A percentile compares a stretch with the other conserved stretches of the same genome.
Evolutionary conservation across 2,329 filamentous ascomycete genomes (phyloP).

Genomic region (Dothideomycetes sp.): DNA sequence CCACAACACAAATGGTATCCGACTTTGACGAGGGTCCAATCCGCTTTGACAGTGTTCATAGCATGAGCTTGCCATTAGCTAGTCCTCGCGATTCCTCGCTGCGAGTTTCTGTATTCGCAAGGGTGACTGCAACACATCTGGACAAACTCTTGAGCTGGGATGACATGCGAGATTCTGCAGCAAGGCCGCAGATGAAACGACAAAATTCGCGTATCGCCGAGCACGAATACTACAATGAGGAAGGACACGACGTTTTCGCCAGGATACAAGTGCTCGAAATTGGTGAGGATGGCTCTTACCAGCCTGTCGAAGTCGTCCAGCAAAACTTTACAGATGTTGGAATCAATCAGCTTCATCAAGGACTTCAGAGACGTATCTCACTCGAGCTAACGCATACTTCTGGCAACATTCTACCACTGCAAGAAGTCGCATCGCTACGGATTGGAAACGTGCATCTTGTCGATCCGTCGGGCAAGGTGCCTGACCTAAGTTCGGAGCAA

Average conservation of each 20-base stretch:
- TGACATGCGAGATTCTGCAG: conserved; percentile 76
- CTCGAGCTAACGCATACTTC: conserved; percentile 88
- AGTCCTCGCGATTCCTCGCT: conserved; percentile 66
- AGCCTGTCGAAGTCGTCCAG: conserved; percentile 87
- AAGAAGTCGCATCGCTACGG: conserved; percentile 66
- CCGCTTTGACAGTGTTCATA: conserved; percentile 94
- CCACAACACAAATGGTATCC: conserved; percentile 87
- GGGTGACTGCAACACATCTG: conserved; percentile 84
- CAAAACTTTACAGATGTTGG: conserved; percentile 75
- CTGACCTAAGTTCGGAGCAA: conserved; percentile 63
- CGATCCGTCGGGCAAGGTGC: conserved; percentile 75
- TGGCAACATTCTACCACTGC: conserved; percentile 79
- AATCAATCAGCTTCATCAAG: conserved; percentile 90
- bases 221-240: conserved; percentile 85
- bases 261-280: conserved; percentile 85
- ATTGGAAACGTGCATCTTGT: conserved; percentile 76
- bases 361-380: conserved; percentile 77
- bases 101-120: conserved; percentile 83
- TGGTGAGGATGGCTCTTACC: conserved; percentile 81
- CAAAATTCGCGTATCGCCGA: conserved; percentile 68
- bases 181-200: conserved; percentile 47
- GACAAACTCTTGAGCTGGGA: conserved; percentile 98
- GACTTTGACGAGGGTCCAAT: conserved; percentile 90
- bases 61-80: conserved; percentile 83
- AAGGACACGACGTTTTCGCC: conserved; percentile 86